Base-by-base conservation (phyloP, 2,329 filamentous ascomycete species). In the Phoma herbarum region DNA sequence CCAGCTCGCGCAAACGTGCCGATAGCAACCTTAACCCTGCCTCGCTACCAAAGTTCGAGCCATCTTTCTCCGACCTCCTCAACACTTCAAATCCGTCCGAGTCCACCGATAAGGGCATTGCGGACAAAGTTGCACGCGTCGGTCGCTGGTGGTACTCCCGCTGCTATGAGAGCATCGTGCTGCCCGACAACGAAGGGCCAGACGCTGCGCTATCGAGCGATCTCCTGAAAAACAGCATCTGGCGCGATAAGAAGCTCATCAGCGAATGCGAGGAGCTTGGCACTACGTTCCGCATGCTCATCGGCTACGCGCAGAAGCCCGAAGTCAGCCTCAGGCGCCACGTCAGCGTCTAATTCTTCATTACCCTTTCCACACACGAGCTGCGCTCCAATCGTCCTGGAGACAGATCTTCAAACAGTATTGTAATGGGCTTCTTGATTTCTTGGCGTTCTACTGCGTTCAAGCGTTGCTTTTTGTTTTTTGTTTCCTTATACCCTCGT, bases 131-230 rank as follows among this genome's bases (percentile, higher is more conserved):
- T 22, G 90, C 93, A 16, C 90, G 88, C 62, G 94, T 98, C 11
- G 94, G 93, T 2, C 86, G 95, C 42, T 98, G 94, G 92, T 99
- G 95, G 95, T 98, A 97, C 78, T 91, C 88, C 10, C 87, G 90
- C 51, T 97, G 94, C 81, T 98, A 97, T 75, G 94, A 97, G 78
- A 86, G 85, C 56, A 83, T 85, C 4, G 82, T 88, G 9, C 67
- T 82, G 4, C 72, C 74, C 7, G 72, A 74, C 55, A 70, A 68
- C 18, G 71, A 69, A 49, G 74, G 75, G 28, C 65, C 69, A 7
- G 71, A 66, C 25, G 69, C 66, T 9, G 68, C 73, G 48, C 74
- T 82, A 48, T 67, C 71, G 2, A 67, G 68, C 44, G 66, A 68
- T 41, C 61, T 76, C 1, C 79, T 81, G 46, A 80, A 81, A 44